Conservation (phyloP, 1,284 basidiomycete genomes). For the Ceratobasidium sp. region DNA sequence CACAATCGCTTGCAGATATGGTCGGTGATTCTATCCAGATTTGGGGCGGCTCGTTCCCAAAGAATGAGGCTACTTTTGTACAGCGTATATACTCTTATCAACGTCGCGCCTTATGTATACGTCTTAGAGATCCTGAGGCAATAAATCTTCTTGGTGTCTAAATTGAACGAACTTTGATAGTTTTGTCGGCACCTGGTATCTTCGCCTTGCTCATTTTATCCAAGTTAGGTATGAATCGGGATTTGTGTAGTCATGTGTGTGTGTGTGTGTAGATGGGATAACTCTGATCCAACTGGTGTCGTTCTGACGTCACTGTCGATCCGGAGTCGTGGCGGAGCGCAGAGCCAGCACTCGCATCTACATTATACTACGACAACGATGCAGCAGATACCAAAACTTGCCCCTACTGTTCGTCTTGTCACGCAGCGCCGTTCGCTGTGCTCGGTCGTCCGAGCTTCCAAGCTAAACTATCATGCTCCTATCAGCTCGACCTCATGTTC, state of each 20-base stretch:
- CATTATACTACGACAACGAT: background rate
- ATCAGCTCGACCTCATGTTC: background rate
- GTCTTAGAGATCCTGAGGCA: no score
- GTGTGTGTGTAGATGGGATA: background rate
- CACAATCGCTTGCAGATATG: constrained; percentile 14
- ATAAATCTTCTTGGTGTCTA: no score
- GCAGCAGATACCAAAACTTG: background rate
- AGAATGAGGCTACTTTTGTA: background rate
- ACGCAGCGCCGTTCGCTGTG: constrained; percentile 8
- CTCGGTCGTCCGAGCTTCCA: background rate
- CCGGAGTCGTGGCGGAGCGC: background rate
- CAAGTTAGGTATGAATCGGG: constrained; percentile 9
- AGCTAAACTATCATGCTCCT: background rate
- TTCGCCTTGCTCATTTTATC: background rate
- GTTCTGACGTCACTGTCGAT: constrained; percentile 24
- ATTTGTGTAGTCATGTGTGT: constrained; percentile 15
- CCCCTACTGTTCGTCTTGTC: background rate
- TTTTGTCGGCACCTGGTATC: background rate
- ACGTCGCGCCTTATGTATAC: background rate
- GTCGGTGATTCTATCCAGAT: background rate
- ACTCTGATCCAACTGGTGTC: background rate
- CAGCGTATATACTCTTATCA: background rate
- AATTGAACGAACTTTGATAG: background rate
- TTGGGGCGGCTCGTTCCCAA: background rate
- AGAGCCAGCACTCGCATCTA: background rate